phyloP scores from a whole-genome alignment of 140 eudicot species.

The Flaveria floridana region DNA sequence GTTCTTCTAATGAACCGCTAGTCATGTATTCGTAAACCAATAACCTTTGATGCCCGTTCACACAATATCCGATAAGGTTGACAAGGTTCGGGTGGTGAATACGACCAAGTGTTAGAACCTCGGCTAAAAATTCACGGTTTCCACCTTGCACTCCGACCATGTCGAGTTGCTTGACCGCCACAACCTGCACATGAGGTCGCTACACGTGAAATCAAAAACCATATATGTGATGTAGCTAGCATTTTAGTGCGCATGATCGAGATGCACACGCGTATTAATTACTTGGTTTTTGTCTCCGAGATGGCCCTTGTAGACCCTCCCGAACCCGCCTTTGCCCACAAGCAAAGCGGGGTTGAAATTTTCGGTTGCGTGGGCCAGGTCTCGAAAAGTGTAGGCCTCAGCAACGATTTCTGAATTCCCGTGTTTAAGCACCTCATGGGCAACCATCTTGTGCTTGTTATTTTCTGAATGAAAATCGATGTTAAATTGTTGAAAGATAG shows the following conservation, averaged over 20 bases:
- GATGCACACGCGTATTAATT: background rate
- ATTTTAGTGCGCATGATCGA: too few species aligned
- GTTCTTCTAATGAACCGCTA: constrained; percentile 66
- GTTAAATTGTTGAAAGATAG: background rate
- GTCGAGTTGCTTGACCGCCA: constrained; percentile 77
- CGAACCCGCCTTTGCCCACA: constrained; percentile 83
- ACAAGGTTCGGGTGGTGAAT: constrained; percentile 72
- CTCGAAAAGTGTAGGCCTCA: constrained; percentile 61
- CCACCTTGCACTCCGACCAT: constrained; percentile 80
- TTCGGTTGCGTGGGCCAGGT: constrained; percentile 69
- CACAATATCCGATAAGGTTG: constrained; percentile 69
- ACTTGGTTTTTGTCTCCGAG: constrained; percentile 49
- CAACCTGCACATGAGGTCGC: constrained; percentile 34
- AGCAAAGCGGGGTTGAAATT: constrained; percentile 66
- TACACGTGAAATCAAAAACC: background rate
- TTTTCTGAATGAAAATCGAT: constrained; percentile 22
- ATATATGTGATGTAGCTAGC: background rate
- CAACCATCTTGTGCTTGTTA: constrained; percentile 46
- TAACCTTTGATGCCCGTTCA: constrained; percentile 68
- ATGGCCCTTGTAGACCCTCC: constrained; percentile 80
- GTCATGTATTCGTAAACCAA: constrained; percentile 67
- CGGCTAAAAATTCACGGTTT: constrained; percentile 67
- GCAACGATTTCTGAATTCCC: constrained; percentile 39
- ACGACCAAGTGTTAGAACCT: constrained; percentile 62
- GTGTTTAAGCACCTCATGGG: constrained; percentile 44